These are phyloP conservation scores for Hyphodiscus sp. DNA, from an alignment of 2,329 filamentous ascomycete species.

Conservation along the genomic window DNA sequence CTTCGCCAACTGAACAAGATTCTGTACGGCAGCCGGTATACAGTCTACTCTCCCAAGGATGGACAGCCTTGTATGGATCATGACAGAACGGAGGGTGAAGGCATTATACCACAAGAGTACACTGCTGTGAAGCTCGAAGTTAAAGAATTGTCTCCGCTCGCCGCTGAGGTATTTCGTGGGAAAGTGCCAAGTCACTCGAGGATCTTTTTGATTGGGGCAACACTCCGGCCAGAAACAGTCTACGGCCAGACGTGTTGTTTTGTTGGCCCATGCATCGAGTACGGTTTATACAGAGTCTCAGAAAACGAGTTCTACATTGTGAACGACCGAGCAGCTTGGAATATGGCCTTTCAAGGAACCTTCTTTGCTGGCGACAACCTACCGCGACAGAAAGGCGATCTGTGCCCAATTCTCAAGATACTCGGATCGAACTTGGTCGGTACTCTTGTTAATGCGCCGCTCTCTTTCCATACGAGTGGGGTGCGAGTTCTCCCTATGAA, in stretches of 20 bases:
- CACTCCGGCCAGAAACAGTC: slow-evolving; percentile 94
- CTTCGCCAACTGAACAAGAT: slow-evolving; percentile 87
- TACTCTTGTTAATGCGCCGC: slow-evolving; percentile 80
- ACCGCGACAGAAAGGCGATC: slow-evolving; percentile 67
- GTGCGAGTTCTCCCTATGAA: slow-evolving; percentile 95
- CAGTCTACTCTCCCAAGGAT: slow-evolving; percentile 86
- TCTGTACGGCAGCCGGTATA: slow-evolving; percentile 88
- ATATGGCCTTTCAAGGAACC: slow-evolving; percentile 92
- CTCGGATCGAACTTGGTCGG: slow-evolving; percentile 76
- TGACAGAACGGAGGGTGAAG: slow-evolving; percentile 75
- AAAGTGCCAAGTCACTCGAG: slow-evolving; percentile 74
- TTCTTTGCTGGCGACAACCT: too few relatives aligned
- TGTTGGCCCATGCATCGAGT: slow-evolving; percentile 81
- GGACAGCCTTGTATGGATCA: slow-evolving; percentile 85
- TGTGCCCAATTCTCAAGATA: slow-evolving; percentile 69
- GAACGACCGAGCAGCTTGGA: slow-evolving; percentile 76
- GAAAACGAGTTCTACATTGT: slow-evolving; percentile 78
- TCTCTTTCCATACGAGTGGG: slow-evolving; percentile 76
- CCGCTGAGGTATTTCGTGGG: slow-evolving; percentile 62
- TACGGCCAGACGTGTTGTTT: slow-evolving; percentile 97
- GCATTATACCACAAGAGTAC: slow-evolving; percentile 83
- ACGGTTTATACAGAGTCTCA: slow-evolving; percentile 77
- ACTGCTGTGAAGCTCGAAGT: slow-evolving; percentile 87
- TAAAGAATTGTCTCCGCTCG: slow-evolving; percentile 77
- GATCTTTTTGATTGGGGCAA: slow-evolving; percentile 87